Conservation (phyloP, 768 basidiomycete genomes). For the Hemileccinum impolitum region DNA sequence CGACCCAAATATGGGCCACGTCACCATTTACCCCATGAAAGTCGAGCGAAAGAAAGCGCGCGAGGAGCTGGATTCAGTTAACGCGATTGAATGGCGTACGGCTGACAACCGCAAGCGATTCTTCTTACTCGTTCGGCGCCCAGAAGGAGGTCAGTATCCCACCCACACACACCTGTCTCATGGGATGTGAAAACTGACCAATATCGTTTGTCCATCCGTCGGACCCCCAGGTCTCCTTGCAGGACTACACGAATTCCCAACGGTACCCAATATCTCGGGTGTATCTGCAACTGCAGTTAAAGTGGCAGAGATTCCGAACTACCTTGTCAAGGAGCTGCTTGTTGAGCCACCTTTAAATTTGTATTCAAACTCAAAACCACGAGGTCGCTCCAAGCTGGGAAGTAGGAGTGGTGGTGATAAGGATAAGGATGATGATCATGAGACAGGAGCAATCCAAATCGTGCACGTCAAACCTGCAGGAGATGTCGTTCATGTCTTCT, state of each 20-base stretch:
- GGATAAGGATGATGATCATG: neutral
- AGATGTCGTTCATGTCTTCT: slow-evolving; percentile 79
- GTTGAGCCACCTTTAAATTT: slow-evolving; percentile 23
- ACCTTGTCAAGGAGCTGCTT: slow-evolving; percentile 41
- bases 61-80: slow-evolving; percentile 82
- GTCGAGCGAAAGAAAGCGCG: slow-evolving; percentile 76
- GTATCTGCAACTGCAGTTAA: slow-evolving; percentile 35
- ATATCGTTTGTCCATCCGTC: neutral
- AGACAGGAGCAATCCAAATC: slow-evolving; percentile 30
- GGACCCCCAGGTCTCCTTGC: slow-evolving; percentile 72
- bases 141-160: slow-evolving; percentile 64
- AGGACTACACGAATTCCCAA: slow-evolving; percentile 86
- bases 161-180: neutral
- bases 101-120: slow-evolving; percentile 40
- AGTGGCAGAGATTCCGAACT: slow-evolving; percentile 31
- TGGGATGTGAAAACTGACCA: slow-evolving; percentile 1
- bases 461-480: slow-evolving; percentile 50
- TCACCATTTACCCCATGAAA: slow-evolving; percentile 87
- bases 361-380: slow-evolving; percentile 2
- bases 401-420: neutral
- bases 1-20: slow-evolving; percentile 27
- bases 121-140: slow-evolving; percentile 78
- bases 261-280: slow-evolving; percentile 50
- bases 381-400: neutral
- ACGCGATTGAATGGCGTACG: slow-evolving; percentile 76